Evolutionary conservation across 129 eudicot species (phyloP), one percentile per base, ranked within the genome.

Genomic region (Logfia minima): DNA sequence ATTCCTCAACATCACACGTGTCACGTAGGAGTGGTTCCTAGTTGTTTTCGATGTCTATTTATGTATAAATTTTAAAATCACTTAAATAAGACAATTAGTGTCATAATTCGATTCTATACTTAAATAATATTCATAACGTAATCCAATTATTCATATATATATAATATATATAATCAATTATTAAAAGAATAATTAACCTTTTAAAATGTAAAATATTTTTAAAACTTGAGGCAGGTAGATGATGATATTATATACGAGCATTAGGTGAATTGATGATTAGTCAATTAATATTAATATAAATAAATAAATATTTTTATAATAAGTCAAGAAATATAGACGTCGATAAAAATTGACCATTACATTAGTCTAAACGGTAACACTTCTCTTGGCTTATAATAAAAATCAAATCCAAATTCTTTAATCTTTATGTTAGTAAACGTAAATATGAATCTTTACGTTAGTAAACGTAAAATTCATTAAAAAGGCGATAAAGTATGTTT

Each of bases 221-320:
- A n/a, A 66, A 16, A 77, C 29, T 41, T n/a, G 51, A 78, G 52
- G 82, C 71, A 70, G 82, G 53, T 78, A 34, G 65, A 70, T 59
- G 63, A 70, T 78, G 63, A 26, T 78, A 68, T 53, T 29, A 7
- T 77, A 69, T 68, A 41, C 10, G 16, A 45, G 32, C 70, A 60
- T 69, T 70, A 70, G 82, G 58, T 70, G 53, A 70, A 58, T 77
- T 51, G 56, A 19, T 52, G 32, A 34, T 31, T 31, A 48, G 14
- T 19, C 34, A 18, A 35, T 21, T 11, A 8, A 76, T 19, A 35
- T 21, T 11, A 8, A 76, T 19, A 48, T 76, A 10, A 24, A 18
- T 29, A 4, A 48, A 11, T 48, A 11, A 10, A 9, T 41, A 8
- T 14, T 48, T 13, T 11, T 48, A 48, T 34, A 34, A 41, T 10